phyloP scores from a whole-genome alignment of 305 asterid species.

The Fraxinus latifolia region DNA sequence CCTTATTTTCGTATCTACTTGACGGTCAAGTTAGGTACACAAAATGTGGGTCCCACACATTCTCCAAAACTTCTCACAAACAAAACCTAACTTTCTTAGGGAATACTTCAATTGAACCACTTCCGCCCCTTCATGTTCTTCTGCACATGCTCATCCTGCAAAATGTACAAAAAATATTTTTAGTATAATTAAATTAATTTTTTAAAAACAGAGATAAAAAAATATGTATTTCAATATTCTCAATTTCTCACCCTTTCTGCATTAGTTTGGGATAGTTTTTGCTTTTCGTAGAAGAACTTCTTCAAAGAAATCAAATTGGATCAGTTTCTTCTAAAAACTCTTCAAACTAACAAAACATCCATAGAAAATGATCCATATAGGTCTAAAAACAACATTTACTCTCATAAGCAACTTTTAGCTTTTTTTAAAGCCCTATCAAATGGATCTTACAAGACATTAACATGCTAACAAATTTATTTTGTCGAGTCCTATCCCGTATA shows the following conservation, averaged over 20 bases:
- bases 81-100: slow-evolving; percentile 24
- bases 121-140: slow-evolving; percentile 37
- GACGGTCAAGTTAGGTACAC: neutral
- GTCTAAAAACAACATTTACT: neutral
- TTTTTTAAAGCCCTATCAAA: no score
- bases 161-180: slow-evolving; percentile 14
- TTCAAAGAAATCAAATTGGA: neutral
- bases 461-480: neutral
- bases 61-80: neutral
- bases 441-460: neutral
- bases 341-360: neutral
- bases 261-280: neutral
- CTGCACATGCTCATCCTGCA: slow-evolving; percentile 38
- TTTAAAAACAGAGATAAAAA: neutral
- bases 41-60: neutral
- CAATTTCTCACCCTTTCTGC: slow-evolving; percentile 35
- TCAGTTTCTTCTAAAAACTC: neutral
- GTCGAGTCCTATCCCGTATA: neutral
- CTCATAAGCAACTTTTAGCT: neutral
- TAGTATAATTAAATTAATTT: neutral
- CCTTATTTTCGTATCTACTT: neutral
- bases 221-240: neutral
- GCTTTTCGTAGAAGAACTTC: neutral
- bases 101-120: slow-evolving; percentile 39
- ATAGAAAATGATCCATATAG: neutral